A percentile compares a stretch with the other conserved stretches of the same genome.
phyloP scores from a whole-genome alignment of 192 early-diverging fungal species.

The Coemansia sp. region DNA sequence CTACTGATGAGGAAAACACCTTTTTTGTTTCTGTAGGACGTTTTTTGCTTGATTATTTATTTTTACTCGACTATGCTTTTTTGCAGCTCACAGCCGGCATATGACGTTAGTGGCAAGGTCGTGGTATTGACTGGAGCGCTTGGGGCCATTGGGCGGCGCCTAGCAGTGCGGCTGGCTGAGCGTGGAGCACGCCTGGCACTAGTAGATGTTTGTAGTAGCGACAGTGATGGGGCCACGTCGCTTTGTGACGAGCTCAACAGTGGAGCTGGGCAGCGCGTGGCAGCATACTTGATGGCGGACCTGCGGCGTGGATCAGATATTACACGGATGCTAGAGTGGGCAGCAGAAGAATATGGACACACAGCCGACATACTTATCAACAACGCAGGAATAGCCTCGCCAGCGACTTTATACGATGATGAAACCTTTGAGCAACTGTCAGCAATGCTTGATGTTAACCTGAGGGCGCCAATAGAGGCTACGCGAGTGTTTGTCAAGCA shows the following conservation, averaged over 20 bases:
- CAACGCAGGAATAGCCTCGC: slow-evolving; percentile 38
- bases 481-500: slow-evolving; percentile 31
- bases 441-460: slow-evolving; percentile 27
- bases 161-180: slow-evolving; percentile 13
- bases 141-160: slow-evolving; percentile 29
- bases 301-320: slow-evolving; percentile 15
- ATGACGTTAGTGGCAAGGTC: slow-evolving; percentile 25
- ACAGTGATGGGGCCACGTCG: background rate
- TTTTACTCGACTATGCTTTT: background rate
- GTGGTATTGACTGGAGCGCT: slow-evolving; percentile 40
- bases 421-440: slow-evolving; percentile 29
- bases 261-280: background rate
- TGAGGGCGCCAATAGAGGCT: slow-evolving; percentile 40
- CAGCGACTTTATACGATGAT: slow-evolving; percentile 26
- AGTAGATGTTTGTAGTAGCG: slow-evolving; percentile 15
- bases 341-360: slow-evolving; percentile 17
- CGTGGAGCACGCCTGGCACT: slow-evolving; percentile 26
- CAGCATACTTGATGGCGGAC: slow-evolving; percentile 22
- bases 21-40: too few species aligned
- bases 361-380: slow-evolving; percentile 38
- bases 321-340: slow-evolving; percentile 15
- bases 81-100: background rate
- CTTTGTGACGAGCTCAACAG: slow-evolving; percentile 20
- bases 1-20: too few species aligned
- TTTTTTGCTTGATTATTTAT: background rate